These are phyloP conservation scores for Penicillium sp. DNA, from an alignment of 2,329 filamentous ascomycete species.

Conservation along the genomic window DNA sequence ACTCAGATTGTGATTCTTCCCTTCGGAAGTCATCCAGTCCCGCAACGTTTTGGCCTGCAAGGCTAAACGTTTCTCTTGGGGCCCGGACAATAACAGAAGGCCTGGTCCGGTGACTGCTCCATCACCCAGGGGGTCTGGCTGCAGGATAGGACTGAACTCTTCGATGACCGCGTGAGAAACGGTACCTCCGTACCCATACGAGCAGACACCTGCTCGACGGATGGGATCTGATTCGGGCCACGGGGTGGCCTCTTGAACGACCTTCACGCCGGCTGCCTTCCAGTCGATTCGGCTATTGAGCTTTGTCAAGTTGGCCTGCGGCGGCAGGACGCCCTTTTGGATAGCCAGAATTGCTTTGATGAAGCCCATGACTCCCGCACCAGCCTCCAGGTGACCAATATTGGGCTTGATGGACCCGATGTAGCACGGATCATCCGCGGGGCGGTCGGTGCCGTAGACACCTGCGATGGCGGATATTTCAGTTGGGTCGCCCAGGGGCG, in stretches of 20 bases:
- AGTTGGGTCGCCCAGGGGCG: slow-evolving; percentile 22
- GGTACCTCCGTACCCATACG: slow-evolving; percentile 37
- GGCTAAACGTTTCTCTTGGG: slow-evolving; percentile 31
- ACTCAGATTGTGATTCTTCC: slow-evolving; percentile 15
- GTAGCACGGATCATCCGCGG: not conserved
- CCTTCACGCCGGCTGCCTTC: slow-evolving; percentile 22
- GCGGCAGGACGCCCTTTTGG: slow-evolving; percentile 23
- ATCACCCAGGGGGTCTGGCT: not conserved
- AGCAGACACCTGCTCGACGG: slow-evolving; percentile 31
- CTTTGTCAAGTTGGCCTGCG: slow-evolving; percentile 36
- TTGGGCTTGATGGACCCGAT: not conserved
- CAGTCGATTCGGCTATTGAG: slow-evolving; percentile 36
- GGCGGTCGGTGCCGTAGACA: slow-evolving; percentile 19
- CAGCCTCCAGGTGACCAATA: not conserved
- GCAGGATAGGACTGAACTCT: slow-evolving; percentile 5
- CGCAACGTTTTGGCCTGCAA: slow-evolving; percentile 25
- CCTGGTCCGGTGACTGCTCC: not conserved
- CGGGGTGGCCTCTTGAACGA: slow-evolving; percentile 21
- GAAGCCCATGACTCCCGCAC: not conserved
- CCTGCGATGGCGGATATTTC: slow-evolving; percentile 14
- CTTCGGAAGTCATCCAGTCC: slow-evolving; percentile 25
- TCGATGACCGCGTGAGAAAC: slow-evolving; percentile 37
- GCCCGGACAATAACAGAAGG: slow-evolving; percentile 29
- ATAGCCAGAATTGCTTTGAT: slow-evolving; percentile 27
- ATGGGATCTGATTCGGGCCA: slow-evolving; percentile 18